Percentiles rank a stretch among this genome's conserved stretches.
phyloP scores from a whole-genome alignment of 371 early-diverging fungal species.

The Mortierella sp. region DNA sequence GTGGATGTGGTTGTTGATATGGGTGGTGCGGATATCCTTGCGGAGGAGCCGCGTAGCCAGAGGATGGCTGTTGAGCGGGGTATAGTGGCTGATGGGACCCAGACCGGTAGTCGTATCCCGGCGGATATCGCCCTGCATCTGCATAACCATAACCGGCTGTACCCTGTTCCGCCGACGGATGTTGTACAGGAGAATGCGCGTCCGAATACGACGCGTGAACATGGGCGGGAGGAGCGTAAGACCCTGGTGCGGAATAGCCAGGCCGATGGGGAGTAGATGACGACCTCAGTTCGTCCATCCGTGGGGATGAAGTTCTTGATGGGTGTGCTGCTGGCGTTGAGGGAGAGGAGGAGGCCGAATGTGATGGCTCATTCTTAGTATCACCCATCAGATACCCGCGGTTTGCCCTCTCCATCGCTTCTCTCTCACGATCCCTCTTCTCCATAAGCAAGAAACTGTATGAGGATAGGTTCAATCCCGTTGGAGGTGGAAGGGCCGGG shows the following conservation, averaged over 20 bases:
- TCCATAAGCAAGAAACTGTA: conserved; percentile 53
- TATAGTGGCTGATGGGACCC: conserved; percentile 20
- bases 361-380: conserved; percentile 20
- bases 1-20: conserved; percentile 3
- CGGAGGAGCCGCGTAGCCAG: conserved; percentile 1
- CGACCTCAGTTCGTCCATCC: conserved; percentile 20
- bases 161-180: not conserved
- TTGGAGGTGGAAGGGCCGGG: conserved; percentile 28
- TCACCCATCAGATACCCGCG: conserved; percentile 36
- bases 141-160: conserved; percentile 9
- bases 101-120: conserved; percentile 19
- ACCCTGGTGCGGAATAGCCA: not conserved
- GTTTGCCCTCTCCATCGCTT: conserved; percentile 50
- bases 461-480: conserved; percentile 51
- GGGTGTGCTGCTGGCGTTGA: conserved; percentile 15
- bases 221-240: conserved; percentile 7
- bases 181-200: conserved; percentile 1
- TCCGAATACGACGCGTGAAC: conserved; percentile 3
- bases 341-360: conserved; percentile 15
- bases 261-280: not conserved
- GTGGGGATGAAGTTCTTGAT: conserved; percentile 22
- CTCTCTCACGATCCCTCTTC: conserved; percentile 53
- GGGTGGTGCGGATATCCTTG: conserved; percentile 15
- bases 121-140: conserved; percentile 6
- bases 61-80: conserved; percentile 9